Evolutionary conservation across 2,329 filamentous ascomycete genomes (phyloP), one percentile per base, ranked within the genome.

Genomic region (Fulvia fulva): DNA sequence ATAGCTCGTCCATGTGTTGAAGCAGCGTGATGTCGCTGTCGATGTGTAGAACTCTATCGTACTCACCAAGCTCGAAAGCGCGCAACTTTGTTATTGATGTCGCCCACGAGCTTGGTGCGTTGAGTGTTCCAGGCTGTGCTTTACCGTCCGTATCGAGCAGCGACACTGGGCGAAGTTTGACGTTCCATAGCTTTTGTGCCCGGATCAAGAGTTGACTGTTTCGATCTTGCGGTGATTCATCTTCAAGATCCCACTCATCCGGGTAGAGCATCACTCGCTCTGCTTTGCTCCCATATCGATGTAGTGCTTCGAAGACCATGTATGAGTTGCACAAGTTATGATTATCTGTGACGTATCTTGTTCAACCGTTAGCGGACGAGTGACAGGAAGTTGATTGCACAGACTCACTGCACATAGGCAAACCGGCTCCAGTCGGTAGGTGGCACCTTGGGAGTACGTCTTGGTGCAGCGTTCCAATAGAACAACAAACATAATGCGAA

Each of bases 1-100:
- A 91, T 0, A 90, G 78, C 55, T 90, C 87, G 64, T 91, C 88
- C 78, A 90, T 81, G 22, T 78, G 73, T 59, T 85, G 77, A 11
- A 88, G 78, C 2, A 90, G 74, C 1, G 82, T 82, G 22, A 83
- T 78, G 67, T 90, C 87, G 8, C 85, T 87, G 69, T 90, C 83
- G 47, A 86, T 73, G 52, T 80, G 77, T 32, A 86, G 75, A 22
- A 85, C 76, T 41, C 83, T 78, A 21, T 79, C 73, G 68, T 88
- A 89, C 56, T 85, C 78, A 0, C 82, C 83, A 53, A 88, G 83
- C 58, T 86, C 86, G 68, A 89, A 90, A 1, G 86, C 84, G 21
- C 87, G 78, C 32, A 89, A 80, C 69, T 90, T 90, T 22, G 85
- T 87, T 65, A 68, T 83, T 83, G 62, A 63, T 37, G 83, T 81